Percentiles rank a stretch among this genome's conserved stretches.
Conservation (phyloP, 768 basidiomycete genomes). For the Lentinula lateritia region DNA sequence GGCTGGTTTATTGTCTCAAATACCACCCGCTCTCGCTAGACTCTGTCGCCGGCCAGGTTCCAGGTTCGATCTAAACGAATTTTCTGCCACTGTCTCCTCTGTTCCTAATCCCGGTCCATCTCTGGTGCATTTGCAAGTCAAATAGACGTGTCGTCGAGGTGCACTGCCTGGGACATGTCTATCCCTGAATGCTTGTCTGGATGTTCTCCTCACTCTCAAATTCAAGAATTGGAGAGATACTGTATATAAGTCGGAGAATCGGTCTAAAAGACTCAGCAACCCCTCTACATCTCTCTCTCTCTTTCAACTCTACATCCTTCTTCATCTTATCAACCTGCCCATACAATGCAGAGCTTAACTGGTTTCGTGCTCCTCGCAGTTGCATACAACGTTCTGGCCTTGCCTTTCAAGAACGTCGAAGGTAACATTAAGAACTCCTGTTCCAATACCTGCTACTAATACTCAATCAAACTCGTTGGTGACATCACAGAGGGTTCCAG, state of each 20-base stretch:
- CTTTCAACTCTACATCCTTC: neutral
- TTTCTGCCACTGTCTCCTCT: neutral
- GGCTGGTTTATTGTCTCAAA: neutral
- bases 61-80: neutral
- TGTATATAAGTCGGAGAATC: neutral
- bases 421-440: neutral
- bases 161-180: neutral
- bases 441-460: no score
- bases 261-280: neutral
- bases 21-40: neutral
- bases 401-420: neutral
- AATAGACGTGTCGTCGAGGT: neutral
- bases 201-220: no score
- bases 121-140: neutral
- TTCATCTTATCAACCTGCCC: neutral
- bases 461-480: neutral
- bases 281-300: neutral
- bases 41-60: neutral
- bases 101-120: neutral
- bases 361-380: neutral
- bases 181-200: neutral
- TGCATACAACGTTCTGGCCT: neutral
- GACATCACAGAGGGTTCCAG: no score
- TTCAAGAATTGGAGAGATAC: neutral
- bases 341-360: neutral